Evolutionary conservation across 2,329 filamentous ascomycete genomes (phyloP).

Genomic region (Sporothrix pallida): DNA sequence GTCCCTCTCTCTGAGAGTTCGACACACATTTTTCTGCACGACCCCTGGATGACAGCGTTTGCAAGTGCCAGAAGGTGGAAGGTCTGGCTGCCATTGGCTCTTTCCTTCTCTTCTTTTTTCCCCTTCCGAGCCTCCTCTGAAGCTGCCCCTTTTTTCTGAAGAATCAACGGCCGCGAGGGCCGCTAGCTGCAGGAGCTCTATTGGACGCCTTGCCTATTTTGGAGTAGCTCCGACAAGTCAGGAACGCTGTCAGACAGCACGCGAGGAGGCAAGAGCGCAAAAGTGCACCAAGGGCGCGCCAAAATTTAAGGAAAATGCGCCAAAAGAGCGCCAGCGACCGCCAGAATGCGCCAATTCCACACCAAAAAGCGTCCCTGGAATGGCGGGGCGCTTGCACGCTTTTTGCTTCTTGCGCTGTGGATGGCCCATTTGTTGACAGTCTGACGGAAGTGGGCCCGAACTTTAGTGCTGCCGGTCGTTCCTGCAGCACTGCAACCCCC

Average conservation of each 20-base stretch:
- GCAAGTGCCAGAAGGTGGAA: too few relatives aligned
- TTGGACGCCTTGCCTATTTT: neutral
- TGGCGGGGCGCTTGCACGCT: constrained; percentile 7
- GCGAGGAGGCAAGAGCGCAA: too few relatives aligned
- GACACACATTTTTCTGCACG: neutral
- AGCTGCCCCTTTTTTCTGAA: constrained; percentile 25
- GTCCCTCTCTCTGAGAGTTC: neutral
- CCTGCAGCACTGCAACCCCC: neutral
- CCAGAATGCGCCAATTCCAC: neutral
- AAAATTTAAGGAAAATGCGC: neutral
- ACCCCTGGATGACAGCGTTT: neutral
- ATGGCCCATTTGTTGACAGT: neutral
- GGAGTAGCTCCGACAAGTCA: neutral
- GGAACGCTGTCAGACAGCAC: constrained; percentile 4
- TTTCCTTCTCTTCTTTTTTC: neutral
- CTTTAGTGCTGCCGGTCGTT: constrained; percentile 5
- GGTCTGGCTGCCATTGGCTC: neutral
- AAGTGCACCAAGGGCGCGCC: neutral
- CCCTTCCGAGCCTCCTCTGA: too few relatives aligned
- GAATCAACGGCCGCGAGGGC: constrained; percentile 28
- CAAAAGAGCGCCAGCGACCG: neutral
- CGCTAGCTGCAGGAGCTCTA: constrained; percentile 17
- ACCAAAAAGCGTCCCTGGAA: constrained; percentile 6
- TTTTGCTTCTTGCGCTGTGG: neutral
- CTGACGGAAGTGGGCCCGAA: neutral